These are phyloP conservation scores for Pleurotus salmoneostramineus DNA, from an alignment of 768 basidiomycete genomes.

Conservation along the genomic window DNA sequence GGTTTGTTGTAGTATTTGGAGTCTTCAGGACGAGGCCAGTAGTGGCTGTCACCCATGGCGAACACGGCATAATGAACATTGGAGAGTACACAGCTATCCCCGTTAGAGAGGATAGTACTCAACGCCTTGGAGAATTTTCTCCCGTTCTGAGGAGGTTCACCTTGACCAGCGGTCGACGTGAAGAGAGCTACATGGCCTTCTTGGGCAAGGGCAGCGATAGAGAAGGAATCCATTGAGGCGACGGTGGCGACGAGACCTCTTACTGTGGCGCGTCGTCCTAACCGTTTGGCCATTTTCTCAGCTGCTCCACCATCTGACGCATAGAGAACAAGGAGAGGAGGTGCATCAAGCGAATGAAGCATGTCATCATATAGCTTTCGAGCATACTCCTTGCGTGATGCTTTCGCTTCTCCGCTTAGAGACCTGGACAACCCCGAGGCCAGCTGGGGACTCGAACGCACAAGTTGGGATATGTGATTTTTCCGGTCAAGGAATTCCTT, in stretches of 20 bases:
- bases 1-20: slow-evolving; percentile 99
- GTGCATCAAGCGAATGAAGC: slow-evolving; percentile 80
- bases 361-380: slow-evolving; percentile 82
- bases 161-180: slow-evolving; percentile 95
- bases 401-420: slow-evolving; percentile 79
- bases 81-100: slow-evolving; percentile 45
- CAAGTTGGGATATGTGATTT: slow-evolving; percentile 94
- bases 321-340: slow-evolving; percentile 83
- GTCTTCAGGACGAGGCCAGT: slow-evolving; percentile 97
- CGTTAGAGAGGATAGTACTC: slow-evolving; percentile 55
- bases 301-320: slow-evolving; percentile 94
- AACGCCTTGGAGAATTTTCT: slow-evolving; percentile 85
- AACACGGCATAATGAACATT: slow-evolving; percentile 83
- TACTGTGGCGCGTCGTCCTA: slow-evolving; percentile 77
- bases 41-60: slow-evolving; percentile 96
- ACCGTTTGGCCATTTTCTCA: slow-evolving; percentile 91
- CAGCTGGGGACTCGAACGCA: slow-evolving; percentile 73
- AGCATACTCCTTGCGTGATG: slow-evolving; percentile 78
- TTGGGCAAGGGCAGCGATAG: slow-evolving; percentile 67
- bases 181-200: slow-evolving; percentile 82
- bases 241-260: slow-evolving; percentile 78
- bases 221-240: slow-evolving; percentile 76
- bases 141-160: slow-evolving; percentile 96
- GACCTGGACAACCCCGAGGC: slow-evolving; percentile 81
- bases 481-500: slow-evolving; percentile 92